Evolutionary conservation across 2,329 filamentous ascomycete species (phyloP).

Genomic region (Paecilomyces dactylethromorphus): DNA sequence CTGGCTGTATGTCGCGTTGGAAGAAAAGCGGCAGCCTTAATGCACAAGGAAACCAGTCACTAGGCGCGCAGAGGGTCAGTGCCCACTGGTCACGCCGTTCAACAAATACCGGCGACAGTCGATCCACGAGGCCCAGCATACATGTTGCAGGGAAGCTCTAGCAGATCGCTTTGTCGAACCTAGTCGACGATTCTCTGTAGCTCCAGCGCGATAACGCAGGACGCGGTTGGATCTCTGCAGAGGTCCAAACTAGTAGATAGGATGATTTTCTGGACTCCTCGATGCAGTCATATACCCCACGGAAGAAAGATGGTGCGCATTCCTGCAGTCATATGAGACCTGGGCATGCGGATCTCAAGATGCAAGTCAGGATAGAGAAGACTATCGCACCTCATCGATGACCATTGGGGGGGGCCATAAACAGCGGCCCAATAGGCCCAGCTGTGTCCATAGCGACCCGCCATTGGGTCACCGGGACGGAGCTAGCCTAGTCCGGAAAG

Average conservation of each 20-base stretch:
- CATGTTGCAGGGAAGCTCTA: not conserved
- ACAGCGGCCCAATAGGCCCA: not conserved
- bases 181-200: not conserved
- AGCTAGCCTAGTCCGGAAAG: not conserved
- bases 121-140: not conserved
- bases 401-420: not conserved
- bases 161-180: not conserved
- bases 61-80: not conserved
- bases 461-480: not conserved
- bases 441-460: not conserved
- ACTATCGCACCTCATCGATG: not conserved
- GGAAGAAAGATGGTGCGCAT: not conserved
- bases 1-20: not conserved
- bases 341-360: not conserved
- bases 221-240: not conserved
- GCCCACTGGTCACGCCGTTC: not conserved
- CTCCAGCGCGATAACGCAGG: not conserved
- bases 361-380: not conserved
- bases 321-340: constrained; percentile 15
- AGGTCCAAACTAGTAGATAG: not conserved
- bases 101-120: not conserved
- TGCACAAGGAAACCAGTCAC: not conserved
- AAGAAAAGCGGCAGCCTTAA: not conserved
- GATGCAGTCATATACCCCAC: not conserved
- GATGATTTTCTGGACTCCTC: not conserved